Evolutionary conservation across 768 basidiomycete species (phyloP), one percentile per base, ranked within the genome.

Genomic region (Sporobolomyces pararoseus): DNA sequence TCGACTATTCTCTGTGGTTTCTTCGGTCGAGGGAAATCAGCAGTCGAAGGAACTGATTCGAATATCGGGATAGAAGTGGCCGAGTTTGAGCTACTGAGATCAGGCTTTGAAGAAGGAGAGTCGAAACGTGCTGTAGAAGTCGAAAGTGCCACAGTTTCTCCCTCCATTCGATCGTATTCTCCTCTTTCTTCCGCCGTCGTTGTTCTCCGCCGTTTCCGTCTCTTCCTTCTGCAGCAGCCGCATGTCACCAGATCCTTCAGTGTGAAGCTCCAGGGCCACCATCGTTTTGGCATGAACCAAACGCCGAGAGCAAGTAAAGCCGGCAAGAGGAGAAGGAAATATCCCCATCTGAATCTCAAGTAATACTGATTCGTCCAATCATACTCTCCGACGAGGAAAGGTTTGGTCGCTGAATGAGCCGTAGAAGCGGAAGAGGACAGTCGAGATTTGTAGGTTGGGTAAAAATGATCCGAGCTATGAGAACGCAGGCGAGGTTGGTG

Each of bases 381-480:
- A 53, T 65, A 77, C 51, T 77, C 76, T 37, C 76, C 76, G 6
- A 55, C 66, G 23, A 74, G 59, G 70, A 70, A 73, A 25, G 66
- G 68, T 35, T 75, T 77, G 3, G 46, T 7, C 10, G n/a, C 57
- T 0, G 66, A 65, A 23, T 39, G 37, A 23, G 71, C 73, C 42
- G 34, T 57, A 1, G 50, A 25, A 23, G 73, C 66, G 34, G 73
- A 65, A 14, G 49, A 37, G 7, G 61, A 53, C 27, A 77, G 69
- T 46, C 74, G 74, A 17, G 57, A 47, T 7, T 25, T 21, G 37
- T 69, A 72, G 17, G 60, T 65, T 4, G 76, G 76, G 58, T 77
- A 77, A 61, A 65, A 75, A 62, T 77, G 76, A 50, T 77, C 69
- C 19, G 76, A 77, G 52, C 75, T 76, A 66, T 4, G 37, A 4